Base-by-base conservation (phyloP, 495 filamentous ascomycete genomes). In the Aspergillus funiculosus region DNA sequence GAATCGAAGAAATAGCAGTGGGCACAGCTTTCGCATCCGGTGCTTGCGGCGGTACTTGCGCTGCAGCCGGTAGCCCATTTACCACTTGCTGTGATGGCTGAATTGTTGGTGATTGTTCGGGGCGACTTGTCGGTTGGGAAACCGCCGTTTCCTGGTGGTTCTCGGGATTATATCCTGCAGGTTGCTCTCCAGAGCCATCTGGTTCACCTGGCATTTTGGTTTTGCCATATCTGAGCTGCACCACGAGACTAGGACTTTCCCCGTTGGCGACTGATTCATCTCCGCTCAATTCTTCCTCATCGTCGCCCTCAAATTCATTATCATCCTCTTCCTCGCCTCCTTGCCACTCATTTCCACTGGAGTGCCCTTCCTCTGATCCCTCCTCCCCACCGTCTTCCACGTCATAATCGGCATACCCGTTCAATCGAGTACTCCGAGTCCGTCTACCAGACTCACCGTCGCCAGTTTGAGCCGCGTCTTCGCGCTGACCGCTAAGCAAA, bases 261-360 rank as follows among this genome's bases (percentile, higher is more conserved):
- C 73, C 77, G 14, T 79, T 67, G 26, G 75, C 69, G 18, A 80
- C 71, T 4, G 69, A 71, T 26, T 79, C 79, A 32, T 80, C 80
- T 21, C 76, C 75, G 17, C 77, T 74, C 38, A 71, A 53, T 38
- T 73, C 66, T n/a, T 81, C 80, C 37, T 81, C 81, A 30, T 81
- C 82, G 38, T 81, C 82, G 30, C 78, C 79, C 30, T 82, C 80
- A 11, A 77, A 74, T 9, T 79, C 76, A 35, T 82, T 77, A n/a
- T 85, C 81, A 5, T 83, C 78, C 18, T 83, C 78, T 46, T 88
- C 82, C 28, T 84, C 81, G n/a, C 79, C 85, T 19, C 79, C 83
- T 52, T 78, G 62, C 78, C 78, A 84, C 35, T 81, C 78, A 43
- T 81, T 77, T 13, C 68, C 79, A 45, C 69, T 78, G 2, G 71